Base-by-base conservation (phyloP, 2,329 filamentous ascomycete genomes). In the Pseudopithomyces chartarum region DNA sequence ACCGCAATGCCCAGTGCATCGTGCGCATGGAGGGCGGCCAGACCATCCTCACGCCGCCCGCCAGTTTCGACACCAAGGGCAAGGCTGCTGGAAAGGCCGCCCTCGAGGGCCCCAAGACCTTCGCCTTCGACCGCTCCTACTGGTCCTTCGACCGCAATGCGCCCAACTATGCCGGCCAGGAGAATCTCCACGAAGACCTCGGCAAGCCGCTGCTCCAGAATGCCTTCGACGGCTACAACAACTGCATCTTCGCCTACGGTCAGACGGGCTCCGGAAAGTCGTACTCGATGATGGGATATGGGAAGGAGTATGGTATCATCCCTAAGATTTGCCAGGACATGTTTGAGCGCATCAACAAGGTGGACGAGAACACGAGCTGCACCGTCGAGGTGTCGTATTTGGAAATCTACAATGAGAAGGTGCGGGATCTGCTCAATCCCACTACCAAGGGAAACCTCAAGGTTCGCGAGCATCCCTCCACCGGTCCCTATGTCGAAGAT, bases 271-370 rank as follows among this genome's bases (percentile, higher is more conserved):
- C 95, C 1, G 95, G 95, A 78, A 99, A 99, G 80, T 97, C 92
- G 15, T 99, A 99, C 78, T 97, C 93, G 32, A 99, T 99, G 94
- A 99, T 99, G 95, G 95, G 95, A 47, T 99, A 98, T 78, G 95
- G 95, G 52, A 90, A 94, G 70, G 94, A 99, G 72, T 86, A 92
- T 56, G 95, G 95, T 76, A 95, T 99, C 62, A 98, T 98, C 60
- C 95, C 96, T 44, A 90, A 88, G 70, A 99, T 99, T 79, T 99
- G 95, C 76, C 91, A 95, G 80, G 90, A 97, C 70, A 98, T 99
- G 92, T 99, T 99, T 76, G 86, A 89, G 71, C 85, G 94, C 62
- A 99, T 99, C 71, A 80, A 81, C 23, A 79, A 80, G 47, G 82
- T 94, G 68, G 92, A 97, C 76, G 88, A 87, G 67, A 88, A 89